Conservation (phyloP, 805 yeast genomes). For the Pichia gijzeniarum region DNA sequence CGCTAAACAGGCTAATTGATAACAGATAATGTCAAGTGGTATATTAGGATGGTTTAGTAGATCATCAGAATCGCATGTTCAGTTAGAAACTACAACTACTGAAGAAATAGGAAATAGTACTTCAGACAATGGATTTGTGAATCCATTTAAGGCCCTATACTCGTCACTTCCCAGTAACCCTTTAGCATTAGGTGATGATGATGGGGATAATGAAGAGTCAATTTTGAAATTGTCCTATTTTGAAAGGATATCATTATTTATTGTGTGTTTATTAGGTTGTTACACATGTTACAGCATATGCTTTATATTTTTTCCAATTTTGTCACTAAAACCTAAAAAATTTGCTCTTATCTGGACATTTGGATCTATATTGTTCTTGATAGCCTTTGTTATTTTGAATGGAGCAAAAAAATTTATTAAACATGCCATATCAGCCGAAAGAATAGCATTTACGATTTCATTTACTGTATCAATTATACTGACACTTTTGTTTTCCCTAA, state of each 20-base stretch:
- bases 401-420: slow-evolving; percentile 71
- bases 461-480: slow-evolving; percentile 66
- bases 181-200: not conserved
- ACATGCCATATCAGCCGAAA: slow-evolving; percentile 62
- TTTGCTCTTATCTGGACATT: slow-evolving; percentile 82
- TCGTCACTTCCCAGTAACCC: not conserved
- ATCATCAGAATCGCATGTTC: not conserved
- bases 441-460: slow-evolving; percentile 66
- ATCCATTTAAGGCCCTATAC: not conserved
- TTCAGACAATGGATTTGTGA: not conserved
- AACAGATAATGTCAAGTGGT: too few species aligned
- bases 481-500: slow-evolving; percentile 66
- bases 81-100: not conserved
- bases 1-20: too few species aligned
- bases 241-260: slow-evolving; percentile 71
- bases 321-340: slow-evolving; percentile 77
- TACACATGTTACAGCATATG: slow-evolving; percentile 68
- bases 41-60: not conserved
- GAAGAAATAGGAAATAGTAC: not conserved
- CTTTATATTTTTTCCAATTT: slow-evolving; percentile 71
- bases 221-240: slow-evolving; percentile 57
- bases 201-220: not conserved
- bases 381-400: slow-evolving; percentile 79
- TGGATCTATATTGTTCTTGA: slow-evolving; percentile 74
- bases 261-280: slow-evolving; percentile 65